phyloP scores from a whole-genome alignment of 2,329 filamentous ascomycete species.

The Penicillium sp. region DNA sequence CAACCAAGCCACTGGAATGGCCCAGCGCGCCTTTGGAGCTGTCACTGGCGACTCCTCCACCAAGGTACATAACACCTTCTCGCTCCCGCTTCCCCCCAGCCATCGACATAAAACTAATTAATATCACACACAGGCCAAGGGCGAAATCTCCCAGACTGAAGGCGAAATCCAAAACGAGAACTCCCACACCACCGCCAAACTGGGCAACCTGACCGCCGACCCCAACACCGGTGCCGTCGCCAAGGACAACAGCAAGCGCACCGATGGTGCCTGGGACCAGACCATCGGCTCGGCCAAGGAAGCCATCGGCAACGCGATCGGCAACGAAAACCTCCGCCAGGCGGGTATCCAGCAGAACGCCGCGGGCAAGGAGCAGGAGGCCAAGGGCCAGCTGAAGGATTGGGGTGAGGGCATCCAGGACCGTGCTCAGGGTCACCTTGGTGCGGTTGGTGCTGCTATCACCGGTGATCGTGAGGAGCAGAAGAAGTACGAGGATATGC shows the following conservation, averaged over 20 bases:
- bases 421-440: conserved; percentile 72
- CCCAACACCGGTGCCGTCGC: conserved; percentile 71
- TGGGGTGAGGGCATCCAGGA: conserved; percentile 67
- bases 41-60: conserved; percentile 74
- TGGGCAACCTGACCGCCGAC: conserved; percentile 69
- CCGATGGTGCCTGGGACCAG: conserved; percentile 79
- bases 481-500: conserved; percentile 67
- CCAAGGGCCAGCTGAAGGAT: conserved; percentile 78
- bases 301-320: conserved; percentile 72
- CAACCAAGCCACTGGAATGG: conserved; percentile 71
- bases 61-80: conserved; percentile 50
- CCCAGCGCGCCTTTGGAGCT: conserved; percentile 72
- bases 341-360: conserved; percentile 77
- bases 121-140: conserved; percentile 62
- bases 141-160: conserved; percentile 65
- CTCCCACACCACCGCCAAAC: conserved; percentile 73
- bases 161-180: conserved; percentile 67
- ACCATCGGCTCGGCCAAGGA: conserved; percentile 87
- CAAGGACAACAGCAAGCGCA: conserved; percentile 72
- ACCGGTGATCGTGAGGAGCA: conserved; percentile 71
- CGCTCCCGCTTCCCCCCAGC: too few species aligned
- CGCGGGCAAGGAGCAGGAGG: conserved; percentile 79
- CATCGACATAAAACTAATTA: conserved; percentile 34
- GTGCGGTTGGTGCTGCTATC: conserved; percentile 70
- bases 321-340: conserved; percentile 74